Evolutionary conservation across 2,329 filamentous ascomycete species (phyloP), one percentile per base, ranked within the genome.

Genomic region (Sporothrix schenckii): DNA sequence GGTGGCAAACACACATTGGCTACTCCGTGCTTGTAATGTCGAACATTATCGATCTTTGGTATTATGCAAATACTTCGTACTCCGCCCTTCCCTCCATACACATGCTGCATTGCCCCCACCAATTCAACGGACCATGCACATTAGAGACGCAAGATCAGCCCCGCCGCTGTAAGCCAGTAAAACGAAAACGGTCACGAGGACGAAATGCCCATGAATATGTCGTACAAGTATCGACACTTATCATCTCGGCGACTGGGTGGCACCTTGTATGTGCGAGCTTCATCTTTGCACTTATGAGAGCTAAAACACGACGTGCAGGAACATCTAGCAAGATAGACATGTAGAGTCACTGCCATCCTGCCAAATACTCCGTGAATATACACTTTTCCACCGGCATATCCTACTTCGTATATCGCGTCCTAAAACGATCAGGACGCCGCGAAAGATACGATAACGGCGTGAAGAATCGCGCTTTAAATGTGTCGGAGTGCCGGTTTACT

Each of bases 1-100:
- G 54, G 67, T 61, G 67, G 54, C 67, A 61, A 69, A 68, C 34
- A 34, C 6, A 34, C 6, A 1, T 34, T 34, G 7, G 34, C 34
- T 34, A 7, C 34, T 34, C 34, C 34, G 34, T 34, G 1, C 34
- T 34, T 34, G 7, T 9, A 34, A 34, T 2, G 7, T 34, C 34
- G 34, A 34, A 34, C 27, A 30, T 4, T 30, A 30, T 30, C 2
- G 27, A 30, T 30, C 27, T 30, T 30, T 30, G 27, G 27, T 30
- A 34, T 34, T 34, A 7, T 34, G 5, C 30, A 56, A 56, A 13
- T 49, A 49, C 44, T 49, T 34, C 34, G 34, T 27, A 24, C 21
- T 27, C 50, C 11, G 2, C 49, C 30, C 30, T 34, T 30, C 24
- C 11, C 27, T 56, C 27, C 53, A 56, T 56, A 24, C 34, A 6